phyloP scores from a whole-genome alignment of 2,329 filamentous ascomycete species.

The Pezicula neosporulosa region DNA sequence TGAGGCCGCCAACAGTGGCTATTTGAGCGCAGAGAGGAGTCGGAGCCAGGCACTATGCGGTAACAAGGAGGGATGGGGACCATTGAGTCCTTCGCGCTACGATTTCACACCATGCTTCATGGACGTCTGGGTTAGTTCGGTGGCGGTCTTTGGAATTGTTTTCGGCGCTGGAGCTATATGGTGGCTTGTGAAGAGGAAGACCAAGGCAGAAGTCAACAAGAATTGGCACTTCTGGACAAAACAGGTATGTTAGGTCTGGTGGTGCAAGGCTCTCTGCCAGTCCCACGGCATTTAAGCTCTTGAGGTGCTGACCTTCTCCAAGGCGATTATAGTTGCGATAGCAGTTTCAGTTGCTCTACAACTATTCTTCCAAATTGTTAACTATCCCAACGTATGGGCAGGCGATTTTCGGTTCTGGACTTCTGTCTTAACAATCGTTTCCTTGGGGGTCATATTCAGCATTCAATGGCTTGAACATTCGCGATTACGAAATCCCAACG shows the following conservation, averaged over 20 bases:
- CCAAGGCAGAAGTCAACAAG: slow-evolving; percentile 65
- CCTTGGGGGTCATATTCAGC: slow-evolving; percentile 58
- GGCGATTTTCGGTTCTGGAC: slow-evolving; percentile 71
- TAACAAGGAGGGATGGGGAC: slow-evolving; percentile 93
- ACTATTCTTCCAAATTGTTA: slow-evolving; percentile 57
- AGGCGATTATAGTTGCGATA: slow-evolving; percentile 57
- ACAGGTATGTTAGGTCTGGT: slow-evolving; percentile 56
- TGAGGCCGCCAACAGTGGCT: slow-evolving; percentile 51
- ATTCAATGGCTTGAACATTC: slow-evolving; percentile 71
- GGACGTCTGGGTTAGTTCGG: slow-evolving; percentile 79
- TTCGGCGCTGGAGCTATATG: slow-evolving; percentile 75
- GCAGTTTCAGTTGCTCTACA: slow-evolving; percentile 55
- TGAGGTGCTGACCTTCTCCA: slow-evolving; percentile 9
- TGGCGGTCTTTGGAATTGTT: slow-evolving; percentile 76
- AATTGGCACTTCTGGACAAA: slow-evolving; percentile 94
- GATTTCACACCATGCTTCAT: slow-evolving; percentile 98
- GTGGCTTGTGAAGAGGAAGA: slow-evolving; percentile 71
- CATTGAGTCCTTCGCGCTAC: slow-evolving; percentile 79
- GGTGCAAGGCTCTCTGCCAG: background rate
- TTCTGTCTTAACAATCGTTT: slow-evolving; percentile 56
- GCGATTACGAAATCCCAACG: slow-evolving; percentile 65
- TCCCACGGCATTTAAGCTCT: slow-evolving; percentile 11
- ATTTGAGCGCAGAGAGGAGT: slow-evolving; percentile 46
- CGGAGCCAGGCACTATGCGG: slow-evolving; percentile 71
- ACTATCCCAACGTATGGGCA: slow-evolving; percentile 55